phyloP scores from a whole-genome alignment of 2,329 filamentous ascomycete genomes.

The Alternaria viburni region DNA sequence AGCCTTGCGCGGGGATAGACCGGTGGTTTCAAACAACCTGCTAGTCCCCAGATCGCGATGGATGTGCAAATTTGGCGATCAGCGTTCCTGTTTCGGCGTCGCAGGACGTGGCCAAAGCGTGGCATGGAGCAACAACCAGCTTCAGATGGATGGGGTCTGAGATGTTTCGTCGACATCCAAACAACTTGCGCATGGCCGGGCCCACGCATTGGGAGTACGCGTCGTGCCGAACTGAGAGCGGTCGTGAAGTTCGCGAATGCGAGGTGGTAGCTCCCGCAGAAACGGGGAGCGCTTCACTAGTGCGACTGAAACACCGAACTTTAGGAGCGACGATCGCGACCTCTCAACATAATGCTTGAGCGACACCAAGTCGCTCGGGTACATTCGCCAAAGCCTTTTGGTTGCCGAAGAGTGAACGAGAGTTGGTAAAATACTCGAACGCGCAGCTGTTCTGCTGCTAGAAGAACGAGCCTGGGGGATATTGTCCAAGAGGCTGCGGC shows the following conservation, averaged over 20 bases:
- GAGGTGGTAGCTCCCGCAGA: background rate
- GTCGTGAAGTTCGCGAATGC: background rate
- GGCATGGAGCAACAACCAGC: background rate
- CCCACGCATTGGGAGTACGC: background rate
- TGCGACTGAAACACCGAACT: background rate
- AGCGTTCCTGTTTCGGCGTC: background rate
- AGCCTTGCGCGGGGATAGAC: background rate
- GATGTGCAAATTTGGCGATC: background rate
- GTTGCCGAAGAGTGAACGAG: too few species aligned
- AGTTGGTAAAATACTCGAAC: background rate
- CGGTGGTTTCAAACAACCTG: background rate
- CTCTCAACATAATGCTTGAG: background rate
- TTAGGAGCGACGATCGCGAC: background rate
- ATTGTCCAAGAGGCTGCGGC: constrained; percentile 11
- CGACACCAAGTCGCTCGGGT: background rate
- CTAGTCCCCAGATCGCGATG: constrained; percentile 3
- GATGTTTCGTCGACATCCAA: background rate
- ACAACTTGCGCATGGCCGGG: background rate
- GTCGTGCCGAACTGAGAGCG: background rate
- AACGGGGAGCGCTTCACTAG: constrained; percentile 1
- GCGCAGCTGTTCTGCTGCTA: background rate
- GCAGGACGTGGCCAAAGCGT: background rate
- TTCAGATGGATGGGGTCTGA: background rate
- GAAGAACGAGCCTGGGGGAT: background rate
- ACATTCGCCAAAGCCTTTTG: background rate